Base-by-base conservation (phyloP, 1,284 basidiomycete genomes). In the Sutorius eximius region DNA sequence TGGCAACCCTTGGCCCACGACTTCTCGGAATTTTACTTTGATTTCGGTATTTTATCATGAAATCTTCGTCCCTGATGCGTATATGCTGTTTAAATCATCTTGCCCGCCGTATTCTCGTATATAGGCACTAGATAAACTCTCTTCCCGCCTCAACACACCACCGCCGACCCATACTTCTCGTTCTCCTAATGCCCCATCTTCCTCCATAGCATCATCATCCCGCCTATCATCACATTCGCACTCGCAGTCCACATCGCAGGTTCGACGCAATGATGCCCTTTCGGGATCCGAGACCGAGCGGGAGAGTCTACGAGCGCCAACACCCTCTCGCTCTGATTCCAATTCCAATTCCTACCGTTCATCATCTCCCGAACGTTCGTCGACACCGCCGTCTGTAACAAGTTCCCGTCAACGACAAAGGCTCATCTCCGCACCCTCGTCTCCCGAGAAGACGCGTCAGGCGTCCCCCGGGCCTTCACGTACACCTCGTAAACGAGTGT, bases 241-340 rank as follows among this genome's bases (percentile, higher is more conserved):
- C 51, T 69, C 62, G 54, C 64, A 59, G 50, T 61, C 63, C 38
- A 51, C 45, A 56, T 56, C 68, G 32, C 57, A 56, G 34, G 40
- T 59, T 56, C 61, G 61, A 58, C 56, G 60, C 29, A 63, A 51
- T 45, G 74, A 74, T 24, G 64, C 68, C n/a, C 79, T 79, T 46
- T 89, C 87, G 24, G 88, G 87, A 38, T 89, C 87, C 3, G 88
- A 89, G 67, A 90, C 87, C 0, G 87, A 90, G 69, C 81, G 86
- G 34, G 88, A 89, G 69, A 79, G 78, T 52, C 65, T 72, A 45
- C 70, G 72, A 48, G 66, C 65, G 18, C 71, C 65, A 44, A 71
- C 57, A 40, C 59, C 66, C 59, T 56, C 71, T n/a, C 64, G 59
- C 50, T 71, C 68, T 11, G 64, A 65, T 18, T 68, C 74, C 15